Evolutionary conservation across 2,329 filamentous ascomycete species (phyloP), one percentile per base, ranked within the genome.

Genomic region (Cladosporium halotolerans): DNA sequence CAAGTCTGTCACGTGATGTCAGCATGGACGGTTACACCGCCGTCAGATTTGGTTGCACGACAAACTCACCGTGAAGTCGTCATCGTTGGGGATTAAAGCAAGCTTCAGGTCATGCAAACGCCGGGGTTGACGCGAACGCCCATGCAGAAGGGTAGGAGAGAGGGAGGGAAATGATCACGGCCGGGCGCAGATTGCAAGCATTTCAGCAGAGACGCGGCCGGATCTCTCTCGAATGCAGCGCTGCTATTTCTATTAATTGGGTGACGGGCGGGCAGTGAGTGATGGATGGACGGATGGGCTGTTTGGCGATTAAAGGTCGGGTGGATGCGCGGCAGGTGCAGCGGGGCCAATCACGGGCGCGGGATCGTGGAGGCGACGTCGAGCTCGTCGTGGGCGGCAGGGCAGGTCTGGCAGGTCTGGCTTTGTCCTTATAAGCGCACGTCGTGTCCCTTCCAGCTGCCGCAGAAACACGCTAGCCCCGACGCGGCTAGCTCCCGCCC

Each of bases 1-100:
- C 70, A 55, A 72, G 65, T 59, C 70, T 72, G 13, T 53, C 57
- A 57, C 53, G 58, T 60, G 57, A 56, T 47, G 41, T 57, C 52
- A 56, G 53, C 48, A 38, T 36, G 18, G 13, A 16, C 14, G 23
- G 23, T 28, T 28, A 28, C 23, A 28, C 23, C 4, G 23, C 23
- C 5, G 23, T 28, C 23, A 28, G 23, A 28, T 28, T 5, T 28
- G 23, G 23, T 28, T 28, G 23, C 23, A 28, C 23, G 23, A 28
- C 3, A 13, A 32, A 49, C 56, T 45, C 58, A 62, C 61, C 61
- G 57, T 59, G 61, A 63, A 58, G 60, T 56, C 54, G 51, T 53
- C 51, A 53, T 53, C 47, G 42, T 54, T 39, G 50, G 34, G 16
- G 31, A 18, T 18, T 18, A 31, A 53, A 50, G 36, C 33, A 40